These are phyloP conservation scores for Erodium chrysanthum DNA, from an alignment of 441 rosid genomes.

Conservation along the genomic window DNA sequence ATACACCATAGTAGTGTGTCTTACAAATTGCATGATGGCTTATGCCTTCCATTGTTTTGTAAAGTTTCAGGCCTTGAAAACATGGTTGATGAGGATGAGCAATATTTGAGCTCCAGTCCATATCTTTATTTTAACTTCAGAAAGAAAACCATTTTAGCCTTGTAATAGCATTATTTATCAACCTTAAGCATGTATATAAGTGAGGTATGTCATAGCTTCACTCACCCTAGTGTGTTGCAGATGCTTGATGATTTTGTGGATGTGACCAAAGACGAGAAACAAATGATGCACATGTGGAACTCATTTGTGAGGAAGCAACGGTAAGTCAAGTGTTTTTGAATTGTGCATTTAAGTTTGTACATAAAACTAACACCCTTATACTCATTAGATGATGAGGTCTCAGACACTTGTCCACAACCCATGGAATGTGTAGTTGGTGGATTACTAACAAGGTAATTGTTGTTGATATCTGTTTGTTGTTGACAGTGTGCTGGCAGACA, in stretches of 20 bases:
- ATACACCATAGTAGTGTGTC: not conserved
- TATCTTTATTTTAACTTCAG: not conserved
- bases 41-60: not conserved
- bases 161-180: not conserved
- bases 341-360: slow-evolving; percentile 10
- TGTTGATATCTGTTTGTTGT: slow-evolving; percentile 6
- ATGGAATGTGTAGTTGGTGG: not conserved
- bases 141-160: not conserved
- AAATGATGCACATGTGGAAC: slow-evolving; percentile 98
- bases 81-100: not conserved
- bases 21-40: not conserved
- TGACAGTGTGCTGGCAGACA: slow-evolving; percentile 87
- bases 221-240: slow-evolving; percentile 35
- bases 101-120: not conserved
- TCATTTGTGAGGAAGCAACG: slow-evolving; percentile 95
- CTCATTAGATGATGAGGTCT: no score
- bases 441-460: not conserved
- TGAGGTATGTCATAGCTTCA: slow-evolving; percentile 6
- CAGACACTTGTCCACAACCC: not conserved
- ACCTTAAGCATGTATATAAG: not conserved
- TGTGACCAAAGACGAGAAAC: slow-evolving; percentile 93
- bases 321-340: slow-evolving; percentile 26
- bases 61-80: not conserved
- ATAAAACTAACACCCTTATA: not conserved
- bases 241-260: slow-evolving; percentile 98